phyloP scores from a whole-genome alignment of 352 stramenopile species.

The Phytopythium montanum region DNA sequence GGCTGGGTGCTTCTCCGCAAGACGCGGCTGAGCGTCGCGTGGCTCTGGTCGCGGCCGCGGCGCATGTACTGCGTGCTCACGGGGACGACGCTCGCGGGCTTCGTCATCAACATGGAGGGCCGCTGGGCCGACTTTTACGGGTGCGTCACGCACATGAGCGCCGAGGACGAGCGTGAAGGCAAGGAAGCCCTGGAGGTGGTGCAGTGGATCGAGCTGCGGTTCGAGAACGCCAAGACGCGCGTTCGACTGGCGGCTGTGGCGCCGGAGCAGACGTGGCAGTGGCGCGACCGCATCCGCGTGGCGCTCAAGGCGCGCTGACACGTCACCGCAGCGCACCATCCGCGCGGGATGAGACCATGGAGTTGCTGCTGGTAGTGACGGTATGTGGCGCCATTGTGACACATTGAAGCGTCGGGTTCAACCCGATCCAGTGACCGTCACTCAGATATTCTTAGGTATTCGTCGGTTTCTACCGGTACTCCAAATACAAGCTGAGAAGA shows the following conservation, averaged over 20 bases:
- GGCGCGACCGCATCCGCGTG: slow-evolving; percentile 4
- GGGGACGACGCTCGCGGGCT: slow-evolving; percentile 21
- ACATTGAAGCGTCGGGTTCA: neutral
- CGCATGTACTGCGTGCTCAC: slow-evolving; percentile 37
- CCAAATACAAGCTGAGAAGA: too few species aligned
- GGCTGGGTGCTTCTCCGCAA: slow-evolving; percentile 28
- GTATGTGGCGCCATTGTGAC: neutral
- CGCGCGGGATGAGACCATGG: neutral
- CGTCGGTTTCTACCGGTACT: too few species aligned
- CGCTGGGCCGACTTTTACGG: slow-evolving; percentile 32
- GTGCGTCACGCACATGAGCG: slow-evolving; percentile 12
- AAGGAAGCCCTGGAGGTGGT: too few species aligned
- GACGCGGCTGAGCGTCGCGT: slow-evolving; percentile 13
- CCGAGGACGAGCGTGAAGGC: slow-evolving; percentile 9
- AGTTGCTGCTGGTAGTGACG: neutral
- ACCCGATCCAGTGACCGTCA: slow-evolving; percentile 1
- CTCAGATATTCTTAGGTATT: neutral
- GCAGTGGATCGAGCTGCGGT: slow-evolving; percentile 21
- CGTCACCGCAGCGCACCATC: neutral
- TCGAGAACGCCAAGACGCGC: slow-evolving; percentile 6
- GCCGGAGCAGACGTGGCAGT: slow-evolving; percentile 6
- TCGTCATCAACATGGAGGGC: slow-evolving; percentile 38
- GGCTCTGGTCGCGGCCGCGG: slow-evolving; percentile 13
- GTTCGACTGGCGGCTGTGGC: neutral
- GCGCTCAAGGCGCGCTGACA: neutral